A percentile compares a stretch with the other conserved stretches of the same genome.
Evolutionary conservation across 2,329 filamentous ascomycete genomes (phyloP).

Genomic region (Colletotrichum paranaense): DNA sequence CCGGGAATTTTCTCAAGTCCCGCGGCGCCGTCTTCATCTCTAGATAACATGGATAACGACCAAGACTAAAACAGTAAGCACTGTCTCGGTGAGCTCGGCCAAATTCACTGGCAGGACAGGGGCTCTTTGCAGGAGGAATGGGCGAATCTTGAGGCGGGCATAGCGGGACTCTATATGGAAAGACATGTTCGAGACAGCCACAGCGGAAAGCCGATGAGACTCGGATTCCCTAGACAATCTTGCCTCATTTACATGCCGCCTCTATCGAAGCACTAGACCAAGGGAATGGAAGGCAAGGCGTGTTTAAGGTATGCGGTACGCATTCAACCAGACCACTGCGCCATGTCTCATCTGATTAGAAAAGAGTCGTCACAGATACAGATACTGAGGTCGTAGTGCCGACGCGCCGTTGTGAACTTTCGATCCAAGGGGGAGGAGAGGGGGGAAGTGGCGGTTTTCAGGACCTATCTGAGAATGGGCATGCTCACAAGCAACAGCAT

Average conservation of each 20-base stretch:
- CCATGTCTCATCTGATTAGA: slow-evolving; percentile 26
- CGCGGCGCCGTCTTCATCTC: background rate
- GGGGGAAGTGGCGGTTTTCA: background rate
- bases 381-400: background rate
- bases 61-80: slow-evolving; percentile 17
- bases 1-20: background rate
- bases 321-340: slow-evolving; percentile 6
- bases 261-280: background rate
- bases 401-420: slow-evolving; percentile 12
- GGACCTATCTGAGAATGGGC: background rate
- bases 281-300: background rate
- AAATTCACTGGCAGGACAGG: slow-evolving; percentile 12
- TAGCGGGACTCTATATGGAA: background rate
- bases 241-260: slow-evolving; percentile 21
- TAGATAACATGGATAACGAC: slow-evolving; percentile 2
- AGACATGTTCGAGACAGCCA: slow-evolving; percentile 28
- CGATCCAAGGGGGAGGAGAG: too few relatives aligned
- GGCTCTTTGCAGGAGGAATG: background rate
- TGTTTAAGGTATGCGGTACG: background rate
- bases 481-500: slow-evolving; percentile 1
- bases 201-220: slow-evolving; percentile 3
- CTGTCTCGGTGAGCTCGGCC: slow-evolving; percentile 32
- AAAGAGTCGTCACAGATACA: background rate
- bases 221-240: slow-evolving; percentile 4
- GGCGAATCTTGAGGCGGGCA: slow-evolving; percentile 9